Evolutionary conservation across 192 early-diverging fungal genomes (phyloP).

Genomic region (Coemansia javaensis): DNA sequence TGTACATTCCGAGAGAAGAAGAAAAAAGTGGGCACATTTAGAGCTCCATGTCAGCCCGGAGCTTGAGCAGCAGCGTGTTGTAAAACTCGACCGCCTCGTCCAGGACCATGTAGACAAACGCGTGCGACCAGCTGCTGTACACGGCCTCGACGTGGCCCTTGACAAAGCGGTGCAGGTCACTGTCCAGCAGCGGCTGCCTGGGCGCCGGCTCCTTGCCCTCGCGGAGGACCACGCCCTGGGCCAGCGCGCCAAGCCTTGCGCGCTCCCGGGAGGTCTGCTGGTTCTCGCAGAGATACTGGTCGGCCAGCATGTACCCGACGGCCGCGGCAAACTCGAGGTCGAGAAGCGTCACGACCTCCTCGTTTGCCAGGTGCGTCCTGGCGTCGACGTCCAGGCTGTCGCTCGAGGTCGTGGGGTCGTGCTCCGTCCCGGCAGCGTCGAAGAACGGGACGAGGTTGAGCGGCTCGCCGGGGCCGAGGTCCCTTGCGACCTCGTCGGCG

Average conservation of each 20-base stretch:
- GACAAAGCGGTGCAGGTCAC: conserved; percentile 26
- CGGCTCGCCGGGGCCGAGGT: neutral
- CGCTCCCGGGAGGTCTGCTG: conserved; percentile 13
- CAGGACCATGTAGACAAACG: conserved; percentile 46
- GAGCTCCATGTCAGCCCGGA: no score
- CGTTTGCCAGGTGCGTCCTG: conserved; percentile 5
- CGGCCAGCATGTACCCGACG: conserved; percentile 29
- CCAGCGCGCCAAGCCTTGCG: conserved; percentile 22
- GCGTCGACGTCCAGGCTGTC: neutral
- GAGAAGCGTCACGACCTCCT: conserved; percentile 23
- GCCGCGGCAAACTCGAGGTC: conserved; percentile 50
- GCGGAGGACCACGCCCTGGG: conserved; percentile 20
- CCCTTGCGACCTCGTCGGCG: conserved; percentile 2
- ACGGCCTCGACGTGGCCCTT: conserved; percentile 12
- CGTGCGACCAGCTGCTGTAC: conserved; percentile 33
- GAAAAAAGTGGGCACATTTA: neutral
- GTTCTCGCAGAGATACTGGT: conserved; percentile 17
- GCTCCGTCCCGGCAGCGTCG: neutral
- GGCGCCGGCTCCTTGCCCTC: conserved; percentile 31
- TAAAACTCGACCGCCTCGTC: conserved; percentile 39
- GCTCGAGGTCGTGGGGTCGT: conserved; percentile 2
- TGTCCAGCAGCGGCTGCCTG: conserved; percentile 23
- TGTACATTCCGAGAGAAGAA: neutral
- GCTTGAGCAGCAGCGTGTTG: conserved; percentile 31
- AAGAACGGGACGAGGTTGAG: neutral